A percentile compares a stretch with the other conserved stretches of the same genome.
Conservation (phyloP, 2,329 filamentous ascomycete genomes). For the Lachnellula subtilissima region DNA sequence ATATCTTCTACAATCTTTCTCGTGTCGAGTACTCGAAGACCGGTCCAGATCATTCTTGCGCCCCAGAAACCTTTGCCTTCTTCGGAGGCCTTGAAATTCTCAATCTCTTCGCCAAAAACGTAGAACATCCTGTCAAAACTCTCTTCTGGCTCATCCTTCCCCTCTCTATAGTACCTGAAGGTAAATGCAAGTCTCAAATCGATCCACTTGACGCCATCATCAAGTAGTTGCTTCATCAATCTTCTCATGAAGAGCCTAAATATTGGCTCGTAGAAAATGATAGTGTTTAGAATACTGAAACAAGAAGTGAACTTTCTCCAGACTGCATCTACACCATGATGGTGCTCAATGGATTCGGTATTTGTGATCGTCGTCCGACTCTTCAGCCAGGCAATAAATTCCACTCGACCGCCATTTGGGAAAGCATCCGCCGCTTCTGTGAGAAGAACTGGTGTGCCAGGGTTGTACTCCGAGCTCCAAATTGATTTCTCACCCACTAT, state of each 20-base stretch:
- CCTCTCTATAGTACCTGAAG: conserved; percentile 62
- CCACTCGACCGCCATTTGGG: conserved; percentile 63
- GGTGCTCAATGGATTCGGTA: conserved; percentile 70
- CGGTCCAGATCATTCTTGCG: conserved; percentile 78
- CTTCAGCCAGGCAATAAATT: conserved; percentile 75
- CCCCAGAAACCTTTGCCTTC: conserved; percentile 80
- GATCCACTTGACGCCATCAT: conserved; percentile 79
- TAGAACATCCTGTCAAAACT: conserved; percentile 67
- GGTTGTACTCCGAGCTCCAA: conserved; percentile 62
- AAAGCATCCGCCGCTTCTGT: conserved; percentile 65
- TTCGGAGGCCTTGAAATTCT: conserved; percentile 65
- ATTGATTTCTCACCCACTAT: conserved; percentile 43
- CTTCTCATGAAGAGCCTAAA: conserved; percentile 70
- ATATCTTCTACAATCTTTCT: conserved; percentile 71
- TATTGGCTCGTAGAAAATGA: conserved; percentile 88
- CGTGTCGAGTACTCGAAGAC: conserved; percentile 59
- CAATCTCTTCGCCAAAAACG: conserved; percentile 72
- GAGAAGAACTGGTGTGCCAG: conserved; percentile 36
- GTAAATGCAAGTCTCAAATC: conserved; percentile 76
- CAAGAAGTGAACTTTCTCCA: conserved; percentile 77
- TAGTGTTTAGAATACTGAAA: conserved; percentile 67
- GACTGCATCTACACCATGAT: conserved; percentile 76
- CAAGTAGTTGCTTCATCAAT: conserved; percentile 66
- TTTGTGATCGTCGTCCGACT: conserved; percentile 66
- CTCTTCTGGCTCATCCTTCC: conserved; percentile 58